These are phyloP conservation scores for Leptographium wingfieldii DNA, from an alignment of 2,329 filamentous ascomycete species.

Conservation along the genomic window DNA sequence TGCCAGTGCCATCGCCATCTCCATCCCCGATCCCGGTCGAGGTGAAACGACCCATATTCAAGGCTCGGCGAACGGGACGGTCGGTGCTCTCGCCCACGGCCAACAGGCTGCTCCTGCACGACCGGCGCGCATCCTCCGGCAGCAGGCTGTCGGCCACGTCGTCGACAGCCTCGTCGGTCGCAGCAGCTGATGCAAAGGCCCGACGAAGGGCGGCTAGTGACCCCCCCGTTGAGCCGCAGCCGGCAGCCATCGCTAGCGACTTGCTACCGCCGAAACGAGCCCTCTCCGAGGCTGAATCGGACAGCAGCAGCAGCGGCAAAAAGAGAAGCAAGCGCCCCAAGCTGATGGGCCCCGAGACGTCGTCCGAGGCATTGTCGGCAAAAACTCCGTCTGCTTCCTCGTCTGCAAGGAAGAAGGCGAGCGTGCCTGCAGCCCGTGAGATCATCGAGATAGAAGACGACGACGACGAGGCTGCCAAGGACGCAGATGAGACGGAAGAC, in stretches of 20 bases:
- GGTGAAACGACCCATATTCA: not conserved
- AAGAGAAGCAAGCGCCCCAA: no score
- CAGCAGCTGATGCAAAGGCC: not conserved
- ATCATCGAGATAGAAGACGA: not conserved
- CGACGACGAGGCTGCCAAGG: not conserved
- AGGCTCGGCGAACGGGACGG: not conserved
- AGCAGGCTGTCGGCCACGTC: not conserved
- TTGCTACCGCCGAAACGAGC: not conserved
- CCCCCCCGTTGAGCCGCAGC: not conserved
- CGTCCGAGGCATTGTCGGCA: not conserved
- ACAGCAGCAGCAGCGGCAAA: no score
- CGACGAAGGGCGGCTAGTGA: not conserved
- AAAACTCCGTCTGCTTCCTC: not conserved
- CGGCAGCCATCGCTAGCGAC: constrained; percentile 1
- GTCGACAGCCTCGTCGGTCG: no score
- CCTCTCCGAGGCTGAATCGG: not conserved
- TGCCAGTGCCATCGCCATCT: no score
- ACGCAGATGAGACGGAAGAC: not conserved
- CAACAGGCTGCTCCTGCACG: not conserved
- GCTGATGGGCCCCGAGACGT: not conserved
- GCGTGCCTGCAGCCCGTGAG: no score
- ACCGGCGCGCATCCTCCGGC: not conserved
- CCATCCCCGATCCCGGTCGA: not conserved
- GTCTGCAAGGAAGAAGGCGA: no score
- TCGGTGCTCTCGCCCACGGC: not conserved